Evolutionary conservation across 306 rosid genomes (phyloP), one percentile per base, ranked within the genome.

Genomic region (Prunus mongolica): DNA sequence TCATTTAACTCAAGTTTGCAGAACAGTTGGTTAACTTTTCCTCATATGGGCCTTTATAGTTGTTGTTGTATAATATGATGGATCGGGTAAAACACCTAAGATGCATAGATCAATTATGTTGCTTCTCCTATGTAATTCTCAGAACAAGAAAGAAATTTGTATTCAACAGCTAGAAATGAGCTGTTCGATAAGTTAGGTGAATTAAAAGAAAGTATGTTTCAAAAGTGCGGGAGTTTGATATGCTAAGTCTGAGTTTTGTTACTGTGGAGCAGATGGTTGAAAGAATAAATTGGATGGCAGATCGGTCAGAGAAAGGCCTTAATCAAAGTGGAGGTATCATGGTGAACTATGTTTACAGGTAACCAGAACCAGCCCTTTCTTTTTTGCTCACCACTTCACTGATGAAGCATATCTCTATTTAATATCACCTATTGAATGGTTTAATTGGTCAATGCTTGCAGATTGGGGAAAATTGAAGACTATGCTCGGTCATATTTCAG

Each of bases 291-390:
- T 94, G 98, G 98, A 87, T 89, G 93, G 97, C 92, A 24, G 96
- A 94, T 77, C 88, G 79, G 72, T 94, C 97, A 57, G 96, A 79
- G 49, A 94, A 90, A 56, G 95, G 96, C 75, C 85, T 94, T 58
- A 80, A 80, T 80, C 96, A 92, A 89, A 90, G 98, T 86, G 98
- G 89, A 14, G 91, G 96, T 66, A 86, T 94, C 74, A 92, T 94
- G 98, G 98, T 94, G 88, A 94, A 94, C 85, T 92, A 94, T 78
- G 93, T 94, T 61, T 94, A 94, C 84, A 82, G 93, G 98, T 90
- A 85, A 34, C 63, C 63, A 27, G 44, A 78, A 74, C 70, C 73
- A 72, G 20, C 67, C 28, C 65, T 51, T 61, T 77, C 45, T 8
- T 79, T 58, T 72, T 50, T 19, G 18, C 58, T 64, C 24, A 30